Conservation (phyloP, 139 green algal genomes). For the Chlamydomonas eustigma region DNA sequence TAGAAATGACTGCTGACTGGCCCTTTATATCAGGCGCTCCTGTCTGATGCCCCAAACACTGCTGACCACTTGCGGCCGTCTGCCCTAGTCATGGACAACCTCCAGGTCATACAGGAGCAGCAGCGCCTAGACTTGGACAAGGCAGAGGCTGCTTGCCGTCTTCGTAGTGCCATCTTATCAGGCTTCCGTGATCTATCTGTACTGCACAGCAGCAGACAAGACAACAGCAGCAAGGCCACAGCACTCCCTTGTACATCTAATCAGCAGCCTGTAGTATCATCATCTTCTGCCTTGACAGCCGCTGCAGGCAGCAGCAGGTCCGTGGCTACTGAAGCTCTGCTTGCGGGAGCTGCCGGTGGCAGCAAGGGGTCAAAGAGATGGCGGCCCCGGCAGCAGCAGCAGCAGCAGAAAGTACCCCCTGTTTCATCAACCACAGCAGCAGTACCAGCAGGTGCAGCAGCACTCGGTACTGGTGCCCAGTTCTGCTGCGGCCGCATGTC, state of each 20-base stretch:
- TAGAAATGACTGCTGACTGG: too few species aligned
- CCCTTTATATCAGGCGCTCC: too few species aligned
- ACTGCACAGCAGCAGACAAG: too few species aligned
- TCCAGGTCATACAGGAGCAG: background rate
- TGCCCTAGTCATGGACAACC: slow-evolving; percentile 1
- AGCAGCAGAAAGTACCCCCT: background rate
- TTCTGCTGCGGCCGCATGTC: too few species aligned
- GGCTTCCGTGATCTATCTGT: background rate
- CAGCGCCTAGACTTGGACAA: background rate
- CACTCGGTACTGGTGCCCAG: background rate
- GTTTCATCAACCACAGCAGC: background rate
- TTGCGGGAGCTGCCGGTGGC: too few species aligned
- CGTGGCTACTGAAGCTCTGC: too few species aligned
- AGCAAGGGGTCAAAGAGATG: too few species aligned
- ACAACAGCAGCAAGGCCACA: too few species aligned
- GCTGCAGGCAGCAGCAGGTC: too few species aligned
- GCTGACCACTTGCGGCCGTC: too few species aligned
- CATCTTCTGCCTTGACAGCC: too few species aligned
- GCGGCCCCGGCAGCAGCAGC: background rate
- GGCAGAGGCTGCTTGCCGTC: slow-evolving; percentile 5
- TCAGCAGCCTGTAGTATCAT: background rate
- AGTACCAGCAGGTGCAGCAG: background rate
- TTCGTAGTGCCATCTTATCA: background rate
- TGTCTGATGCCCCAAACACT: too few species aligned
- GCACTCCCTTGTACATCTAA: background rate